Percentiles rank a stretch among this genome's conserved stretches.
Evolutionary conservation across 2,329 filamentous ascomycete species (phyloP).

Genomic region (Geosmithia morbida): DNA sequence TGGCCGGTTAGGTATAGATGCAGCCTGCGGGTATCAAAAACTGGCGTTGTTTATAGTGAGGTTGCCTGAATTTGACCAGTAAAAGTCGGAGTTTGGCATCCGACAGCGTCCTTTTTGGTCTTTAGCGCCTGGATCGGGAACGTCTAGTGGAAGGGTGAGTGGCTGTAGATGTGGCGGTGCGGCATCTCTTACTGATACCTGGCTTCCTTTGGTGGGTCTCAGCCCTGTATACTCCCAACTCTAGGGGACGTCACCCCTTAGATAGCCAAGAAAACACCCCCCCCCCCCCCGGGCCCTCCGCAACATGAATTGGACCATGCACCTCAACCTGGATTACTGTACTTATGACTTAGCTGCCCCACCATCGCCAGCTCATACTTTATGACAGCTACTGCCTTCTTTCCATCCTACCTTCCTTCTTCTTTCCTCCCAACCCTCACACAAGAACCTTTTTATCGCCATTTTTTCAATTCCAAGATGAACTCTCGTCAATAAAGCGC

Average conservation of each 20-base stretch:
- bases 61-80: not conserved
- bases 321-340: too few relatives aligned
- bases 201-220: not conserved
- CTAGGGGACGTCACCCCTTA: too few relatives aligned
- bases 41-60: too few relatives aligned
- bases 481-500: constrained; percentile 30
- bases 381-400: not conserved
- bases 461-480: constrained; percentile 18
- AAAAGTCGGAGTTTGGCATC: not conserved
- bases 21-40: not conserved
- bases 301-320: too few relatives aligned
- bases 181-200: not conserved
- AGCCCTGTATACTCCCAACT: too few relatives aligned
- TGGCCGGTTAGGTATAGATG: not conserved
- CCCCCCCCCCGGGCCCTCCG: too few relatives aligned
- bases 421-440: not conserved
- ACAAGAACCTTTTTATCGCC: constrained; percentile 2
- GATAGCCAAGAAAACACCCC: too few relatives aligned
- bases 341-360: not conserved
- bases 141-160: too few relatives aligned
- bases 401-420: not conserved
- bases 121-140: not conserved
- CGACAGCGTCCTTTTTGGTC: not conserved
- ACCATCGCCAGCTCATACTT: not conserved
- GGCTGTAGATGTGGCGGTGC: too few relatives aligned